Evolutionary conservation across 1,284 basidiomycete species (phyloP).

Genomic region (Trichosporon asahii): DNA sequence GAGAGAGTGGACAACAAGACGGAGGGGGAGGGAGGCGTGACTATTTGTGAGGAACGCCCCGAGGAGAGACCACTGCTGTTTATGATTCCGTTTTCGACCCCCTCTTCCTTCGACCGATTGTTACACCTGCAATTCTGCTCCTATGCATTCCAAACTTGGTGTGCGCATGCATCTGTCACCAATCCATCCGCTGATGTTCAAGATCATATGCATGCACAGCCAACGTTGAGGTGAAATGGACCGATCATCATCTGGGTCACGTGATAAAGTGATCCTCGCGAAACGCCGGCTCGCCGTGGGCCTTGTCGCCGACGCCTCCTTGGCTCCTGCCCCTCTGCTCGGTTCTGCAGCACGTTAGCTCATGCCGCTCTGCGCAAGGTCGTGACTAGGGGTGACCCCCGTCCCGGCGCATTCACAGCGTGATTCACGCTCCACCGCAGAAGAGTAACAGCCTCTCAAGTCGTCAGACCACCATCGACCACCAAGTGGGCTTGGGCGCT

Average conservation of each 20-base stretch:
- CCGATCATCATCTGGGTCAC: constrained; percentile 9
- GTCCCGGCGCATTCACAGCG: neutral
- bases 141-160: constrained; percentile 9
- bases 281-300: constrained; percentile 7
- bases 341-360: constrained; percentile 5
- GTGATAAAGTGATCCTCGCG: constrained; percentile 10
- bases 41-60: constrained; percentile 11
- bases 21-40: constrained; percentile 3
- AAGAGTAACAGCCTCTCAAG: neutral
- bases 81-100: constrained; percentile 11
- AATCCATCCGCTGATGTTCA: neutral
- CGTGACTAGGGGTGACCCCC: neutral
- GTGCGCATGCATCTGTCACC: neutral
- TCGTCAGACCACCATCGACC: neutral
- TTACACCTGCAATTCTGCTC: neutral
- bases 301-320: constrained; percentile 9
- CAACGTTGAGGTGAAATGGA: neutral
- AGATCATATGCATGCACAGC: constrained; percentile 15
- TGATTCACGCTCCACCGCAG: neutral
- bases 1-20: constrained; percentile 7
- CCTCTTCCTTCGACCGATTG: constrained; percentile 1
- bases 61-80: constrained; percentile 3
- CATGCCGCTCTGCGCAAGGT: constrained; percentile 6
- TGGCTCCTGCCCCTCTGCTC: constrained; percentile 4
- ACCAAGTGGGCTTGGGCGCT: neutral